Base-by-base conservation (phyloP, 1,284 basidiomycete genomes). In the Trametes polyzona region DNA sequence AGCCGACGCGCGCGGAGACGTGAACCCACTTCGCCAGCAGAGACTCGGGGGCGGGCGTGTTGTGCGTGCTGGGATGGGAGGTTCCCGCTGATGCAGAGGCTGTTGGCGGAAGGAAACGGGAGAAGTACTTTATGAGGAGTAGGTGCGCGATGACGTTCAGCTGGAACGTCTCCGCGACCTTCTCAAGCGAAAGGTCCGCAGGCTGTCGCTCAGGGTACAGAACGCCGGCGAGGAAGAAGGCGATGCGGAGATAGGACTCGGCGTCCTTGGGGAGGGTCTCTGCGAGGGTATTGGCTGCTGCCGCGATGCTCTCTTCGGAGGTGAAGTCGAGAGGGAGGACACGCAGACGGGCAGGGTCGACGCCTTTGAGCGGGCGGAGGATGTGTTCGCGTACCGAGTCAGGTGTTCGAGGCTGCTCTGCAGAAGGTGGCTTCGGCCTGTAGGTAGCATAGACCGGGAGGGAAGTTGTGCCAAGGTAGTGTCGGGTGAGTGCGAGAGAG, bases 91-190 rank as follows among this genome's bases (percentile, higher is more conserved):
- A n/a, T n/a, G 80, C 7, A 23, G 41, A 24, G 21, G 52, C 43
- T n/a, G 50, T 12, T 0, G 61, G 57, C 0, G 57, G 61, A 23
- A 86, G 77, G 72, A 86, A 87, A 39, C 72, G 78, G 26, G 78
- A 78, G 67, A 86, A 86, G 66, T 86, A 81, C 67, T 85, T 85
- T 73, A 86, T 83, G 63, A 83, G 74, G 47, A 86, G 77, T 33
- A 86, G 71, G 65, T 86, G 83, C n/a, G 83, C 80, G 53, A 86
- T 76, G 61, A 80, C 78, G 70, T 87, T 87, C 64, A 80, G 76
- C 61, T 80, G 73, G 71, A 84, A 86, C 8, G 79, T 78, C 57
- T 81, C 70, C 23, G 73, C 65, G 29, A 87, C 70, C 46, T 74
- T 64, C 16, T 72, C 70, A 58, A 75, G 66, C 63, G 82, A 74